These are phyloP conservation scores for Metarhizium sp. DNA, from an alignment of 2,329 filamentous ascomycete species.

Conservation along the genomic window DNA sequence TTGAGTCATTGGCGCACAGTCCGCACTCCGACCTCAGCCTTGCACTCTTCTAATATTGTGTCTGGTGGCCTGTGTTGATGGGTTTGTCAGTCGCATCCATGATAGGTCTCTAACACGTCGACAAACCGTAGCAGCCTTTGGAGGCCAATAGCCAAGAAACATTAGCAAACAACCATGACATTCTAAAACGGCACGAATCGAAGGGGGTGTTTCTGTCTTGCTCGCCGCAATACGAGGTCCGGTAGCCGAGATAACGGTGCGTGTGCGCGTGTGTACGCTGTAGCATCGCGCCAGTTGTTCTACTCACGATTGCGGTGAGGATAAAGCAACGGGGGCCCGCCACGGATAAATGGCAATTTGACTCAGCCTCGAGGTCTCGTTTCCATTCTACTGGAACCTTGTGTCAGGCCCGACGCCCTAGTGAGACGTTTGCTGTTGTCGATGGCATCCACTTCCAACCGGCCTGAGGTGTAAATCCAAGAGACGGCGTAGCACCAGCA, in stretches of 20 bases:
- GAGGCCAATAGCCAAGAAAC: neutral
- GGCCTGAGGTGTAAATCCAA: neutral
- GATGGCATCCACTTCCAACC: neutral
- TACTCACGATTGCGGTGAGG: neutral
- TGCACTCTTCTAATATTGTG: no score
- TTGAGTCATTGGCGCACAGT: neutral
- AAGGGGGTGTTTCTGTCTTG: neutral
- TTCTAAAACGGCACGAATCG: neutral
- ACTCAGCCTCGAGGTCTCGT: neutral
- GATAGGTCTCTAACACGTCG: no score
- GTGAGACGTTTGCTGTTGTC: conserved; percentile 2
- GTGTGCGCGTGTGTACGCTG: neutral
- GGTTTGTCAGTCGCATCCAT: no score
- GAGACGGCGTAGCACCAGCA: no score
- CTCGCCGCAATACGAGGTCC: neutral
- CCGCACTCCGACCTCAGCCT: neutral
- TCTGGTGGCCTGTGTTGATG: no score
- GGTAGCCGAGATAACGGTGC: neutral
- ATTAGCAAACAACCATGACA: neutral
- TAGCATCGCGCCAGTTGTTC: neutral
- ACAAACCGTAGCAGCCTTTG: no score
- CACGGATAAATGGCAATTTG: neutral
- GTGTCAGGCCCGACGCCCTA: neutral
- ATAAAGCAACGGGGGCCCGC: neutral
- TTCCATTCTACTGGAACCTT: neutral